Evolutionary conservation across 495 filamentous ascomycete species (phyloP), one percentile per base, ranked within the genome.

Genomic region (Hamigera avellanea): DNA sequence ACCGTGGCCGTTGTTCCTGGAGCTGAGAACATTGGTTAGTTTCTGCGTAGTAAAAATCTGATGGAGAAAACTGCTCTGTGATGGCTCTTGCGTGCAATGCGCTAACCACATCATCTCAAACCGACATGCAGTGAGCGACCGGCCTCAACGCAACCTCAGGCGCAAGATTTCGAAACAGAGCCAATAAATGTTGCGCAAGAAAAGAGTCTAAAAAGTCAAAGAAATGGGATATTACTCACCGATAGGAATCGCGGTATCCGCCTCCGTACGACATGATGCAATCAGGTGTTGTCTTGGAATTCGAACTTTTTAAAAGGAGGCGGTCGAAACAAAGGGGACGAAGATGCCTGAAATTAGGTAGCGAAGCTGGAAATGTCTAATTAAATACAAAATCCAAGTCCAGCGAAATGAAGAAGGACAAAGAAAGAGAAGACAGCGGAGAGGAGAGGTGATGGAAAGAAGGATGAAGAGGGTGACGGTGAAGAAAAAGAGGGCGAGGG

Each of bases 181-280:
- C n/a, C n/a, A n/a, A n/a, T n/a, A n/a, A n/a, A 23, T 23, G 21
- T 23, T 23, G 5, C 9, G 5, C 21, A 23, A 23, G 9, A 23
- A 9, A 5, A 9, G 21, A 23, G 21, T n/a, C n/a, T 12, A 35
- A 10, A 37, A 15, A 14, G 40, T 58, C 50, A 37, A 14, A 40
- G 28, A 42, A 28, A 13, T 7, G 28, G 5, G 9, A 15, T n/a
- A 14, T 17, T 6, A 63, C 60, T 42, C 61, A 64, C 60, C 61
- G 62, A 49, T 64, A 64, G 33, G 59, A 61, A 39, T 66, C 58
- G 35, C 59, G 56, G 40, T 61, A 80, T 46, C 80, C 80, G 49
- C 79, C 81, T 48, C 81, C 75, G 74, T 83, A 86, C 63, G 78
- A 84, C 80, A 83, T 78, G 53, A 46, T 62, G 52, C 43, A 32